phyloP scores from a whole-genome alignment of 306 rosid species.

The Cicer pinnatifidum region DNA sequence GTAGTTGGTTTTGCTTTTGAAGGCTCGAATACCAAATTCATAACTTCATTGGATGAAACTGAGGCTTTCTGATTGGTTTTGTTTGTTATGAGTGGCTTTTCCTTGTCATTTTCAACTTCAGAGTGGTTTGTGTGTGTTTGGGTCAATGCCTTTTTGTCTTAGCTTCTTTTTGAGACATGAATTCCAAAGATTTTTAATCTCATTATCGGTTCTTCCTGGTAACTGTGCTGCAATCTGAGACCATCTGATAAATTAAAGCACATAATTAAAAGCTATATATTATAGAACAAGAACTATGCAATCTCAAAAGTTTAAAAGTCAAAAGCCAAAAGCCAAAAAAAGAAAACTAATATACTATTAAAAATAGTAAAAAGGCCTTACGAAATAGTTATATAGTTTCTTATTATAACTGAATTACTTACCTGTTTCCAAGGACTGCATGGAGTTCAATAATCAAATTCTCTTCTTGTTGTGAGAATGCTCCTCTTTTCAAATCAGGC shows the following conservation, averaged over 20 bases:
- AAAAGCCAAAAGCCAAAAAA: not conserved
- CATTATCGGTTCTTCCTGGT: conserved; percentile 96
- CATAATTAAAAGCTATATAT: not conserved
- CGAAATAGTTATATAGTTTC: conserved; percentile 1
- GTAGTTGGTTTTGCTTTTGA: conserved; percentile 41
- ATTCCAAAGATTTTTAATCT: conserved; percentile 93
- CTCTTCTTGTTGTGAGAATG: conserved; percentile 93
- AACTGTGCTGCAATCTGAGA: conserved; percentile 93
- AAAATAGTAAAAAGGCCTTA: not conserved
- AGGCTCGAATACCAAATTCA: conserved; percentile 48
- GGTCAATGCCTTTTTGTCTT: conserved; percentile 90
- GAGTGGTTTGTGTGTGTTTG: conserved; percentile 81
- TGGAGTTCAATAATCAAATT: conserved; percentile 86
- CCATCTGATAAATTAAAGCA: conserved; percentile 63
- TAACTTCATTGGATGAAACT: conserved; percentile 58
- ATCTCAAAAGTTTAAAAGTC: conserved; percentile 4
- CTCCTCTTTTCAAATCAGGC: conserved; percentile 96
- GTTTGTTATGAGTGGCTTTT: conserved; percentile 45
- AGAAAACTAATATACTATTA: not conserved
- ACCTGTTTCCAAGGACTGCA: conserved; percentile 89
- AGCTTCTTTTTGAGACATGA: conserved; percentile 96
- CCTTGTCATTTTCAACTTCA: conserved; percentile 61
- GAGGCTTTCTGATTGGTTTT: conserved; percentile 60
- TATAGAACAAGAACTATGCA: not conserved
- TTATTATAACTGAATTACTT: not conserved